phyloP scores from a whole-genome alignment of 768 basidiomycete species.

The Pleurotus cornucopiae region DNA sequence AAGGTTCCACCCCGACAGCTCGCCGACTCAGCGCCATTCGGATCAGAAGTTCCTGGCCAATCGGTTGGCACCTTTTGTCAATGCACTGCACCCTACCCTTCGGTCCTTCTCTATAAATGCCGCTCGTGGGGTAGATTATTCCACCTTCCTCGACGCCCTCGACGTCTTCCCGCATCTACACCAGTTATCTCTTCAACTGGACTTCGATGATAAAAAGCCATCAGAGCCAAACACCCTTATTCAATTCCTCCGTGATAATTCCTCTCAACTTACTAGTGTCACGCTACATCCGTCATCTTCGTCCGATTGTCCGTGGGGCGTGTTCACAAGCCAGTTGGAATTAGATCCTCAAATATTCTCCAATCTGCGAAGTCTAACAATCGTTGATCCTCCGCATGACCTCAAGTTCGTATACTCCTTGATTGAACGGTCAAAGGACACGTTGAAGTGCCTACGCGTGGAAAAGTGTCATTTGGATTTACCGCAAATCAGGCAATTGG shows the following conservation, averaged over 20 bases:
- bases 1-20: not conserved
- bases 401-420: not conserved
- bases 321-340: not conserved
- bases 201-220: not conserved
- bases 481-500: not conserved
- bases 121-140: not conserved
- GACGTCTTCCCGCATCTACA: not conserved
- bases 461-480: not conserved
- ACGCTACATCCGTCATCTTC: not conserved
- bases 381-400: not conserved
- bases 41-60: not conserved
- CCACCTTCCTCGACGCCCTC: not conserved
- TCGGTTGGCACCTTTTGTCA: not conserved
- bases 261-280: not conserved
- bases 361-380: not conserved
- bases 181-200: not conserved
- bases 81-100: not conserved
- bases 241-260: not conserved
- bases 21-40: not conserved
- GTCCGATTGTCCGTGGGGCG: not conserved
- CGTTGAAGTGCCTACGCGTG: not conserved
- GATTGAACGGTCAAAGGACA: not conserved
- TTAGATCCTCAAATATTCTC: not conserved
- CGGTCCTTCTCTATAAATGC: not conserved
- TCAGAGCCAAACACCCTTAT: not conserved